phyloP scores from a whole-genome alignment of 176 grass and related monocot species.

The Aegilops tauschii region DNA sequence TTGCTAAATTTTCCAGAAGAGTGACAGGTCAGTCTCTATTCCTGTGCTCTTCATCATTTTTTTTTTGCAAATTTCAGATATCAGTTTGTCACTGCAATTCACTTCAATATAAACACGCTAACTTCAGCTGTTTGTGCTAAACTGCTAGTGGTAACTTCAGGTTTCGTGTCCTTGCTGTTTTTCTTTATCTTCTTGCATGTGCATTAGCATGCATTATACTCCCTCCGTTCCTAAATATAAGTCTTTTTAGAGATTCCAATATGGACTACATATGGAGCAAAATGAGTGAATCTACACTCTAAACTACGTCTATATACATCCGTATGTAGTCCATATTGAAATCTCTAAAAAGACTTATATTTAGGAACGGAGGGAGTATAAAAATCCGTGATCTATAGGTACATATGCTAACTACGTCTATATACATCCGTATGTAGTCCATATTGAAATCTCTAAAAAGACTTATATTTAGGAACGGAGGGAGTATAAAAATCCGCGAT shows the following conservation, averaged over 20 bases:
- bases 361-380: neutral
- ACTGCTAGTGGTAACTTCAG: conserved; percentile 14
- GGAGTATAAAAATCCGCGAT: neutral
- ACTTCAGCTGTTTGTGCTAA: conserved; percentile 6
- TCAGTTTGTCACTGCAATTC: conserved; percentile 2
- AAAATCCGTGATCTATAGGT: neutral
- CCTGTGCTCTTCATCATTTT: neutral
- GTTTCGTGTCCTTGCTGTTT: neutral
- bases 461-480: too few relatives aligned
- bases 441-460: too few relatives aligned
- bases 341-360: too few relatives aligned
- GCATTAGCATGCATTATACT: conserved; percentile 1
- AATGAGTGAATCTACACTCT: too few relatives aligned
- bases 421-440: too few relatives aligned
- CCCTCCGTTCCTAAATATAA: too few relatives aligned
- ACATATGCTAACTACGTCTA: neutral
- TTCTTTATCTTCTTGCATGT: neutral
- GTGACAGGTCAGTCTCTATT: conserved; percentile 58
- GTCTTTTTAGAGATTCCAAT: too few relatives aligned
- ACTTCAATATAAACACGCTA: conserved; percentile 10
- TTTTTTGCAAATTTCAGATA: conserved; percentile 12
- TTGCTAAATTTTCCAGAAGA: conserved; percentile 91
- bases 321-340: too few relatives aligned
- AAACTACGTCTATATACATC: too few relatives aligned
- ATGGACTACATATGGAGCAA: too few relatives aligned